Percentiles rank a stretch among this genome's conserved stretches.
Evolutionary conservation across 352 stramenopile genomes (phyloP).

Genomic region (Phytophthora ohioensis): DNA sequence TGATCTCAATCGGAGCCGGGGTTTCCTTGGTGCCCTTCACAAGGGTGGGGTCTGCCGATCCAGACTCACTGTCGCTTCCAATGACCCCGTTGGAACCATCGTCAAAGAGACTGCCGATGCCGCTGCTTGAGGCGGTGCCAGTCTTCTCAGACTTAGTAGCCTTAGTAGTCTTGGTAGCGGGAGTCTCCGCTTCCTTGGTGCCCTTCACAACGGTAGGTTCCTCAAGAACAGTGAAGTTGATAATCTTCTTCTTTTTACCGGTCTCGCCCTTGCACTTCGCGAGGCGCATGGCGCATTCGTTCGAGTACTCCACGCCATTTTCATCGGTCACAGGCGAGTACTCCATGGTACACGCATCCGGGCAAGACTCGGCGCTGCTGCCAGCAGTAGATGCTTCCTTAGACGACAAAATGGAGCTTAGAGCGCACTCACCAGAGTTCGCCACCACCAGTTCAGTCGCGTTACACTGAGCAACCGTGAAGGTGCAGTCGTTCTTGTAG

Average conservation of each 20-base stretch:
- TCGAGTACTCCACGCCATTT: conserved; percentile 26
- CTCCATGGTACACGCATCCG: conserved; percentile 28
- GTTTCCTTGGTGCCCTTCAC: conserved; percentile 16
- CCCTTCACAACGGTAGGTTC: conserved; percentile 15
- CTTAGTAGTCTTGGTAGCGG: conserved; percentile 15
- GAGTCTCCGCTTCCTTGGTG: conserved; percentile 2
- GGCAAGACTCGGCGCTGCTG: conserved; percentile 12
- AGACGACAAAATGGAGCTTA: conserved; percentile 8
- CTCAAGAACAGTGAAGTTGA: conserved; percentile 18
- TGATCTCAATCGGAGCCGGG: background rate
- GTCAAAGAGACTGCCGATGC: conserved; percentile 21
- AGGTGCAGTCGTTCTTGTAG: conserved; percentile 26
- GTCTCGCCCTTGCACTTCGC: conserved; percentile 30
- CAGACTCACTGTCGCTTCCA: conserved; percentile 2
- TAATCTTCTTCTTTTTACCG: conserved; percentile 24
- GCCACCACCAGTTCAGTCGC: conserved; percentile 27
- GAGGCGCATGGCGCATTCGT: conserved; percentile 28
- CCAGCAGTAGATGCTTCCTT: conserved; percentile 7
- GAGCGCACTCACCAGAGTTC: conserved; percentile 29
- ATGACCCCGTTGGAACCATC: conserved; percentile 13
- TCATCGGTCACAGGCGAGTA: conserved; percentile 30
- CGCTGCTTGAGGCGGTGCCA: conserved; percentile 10
- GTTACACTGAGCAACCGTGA: conserved; percentile 26
- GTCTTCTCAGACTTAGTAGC: conserved; percentile 26
- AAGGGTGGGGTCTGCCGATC: background rate